phyloP scores from a whole-genome alignment of 1,284 basidiomycete species.

The Entoloma clypeatum region DNA sequence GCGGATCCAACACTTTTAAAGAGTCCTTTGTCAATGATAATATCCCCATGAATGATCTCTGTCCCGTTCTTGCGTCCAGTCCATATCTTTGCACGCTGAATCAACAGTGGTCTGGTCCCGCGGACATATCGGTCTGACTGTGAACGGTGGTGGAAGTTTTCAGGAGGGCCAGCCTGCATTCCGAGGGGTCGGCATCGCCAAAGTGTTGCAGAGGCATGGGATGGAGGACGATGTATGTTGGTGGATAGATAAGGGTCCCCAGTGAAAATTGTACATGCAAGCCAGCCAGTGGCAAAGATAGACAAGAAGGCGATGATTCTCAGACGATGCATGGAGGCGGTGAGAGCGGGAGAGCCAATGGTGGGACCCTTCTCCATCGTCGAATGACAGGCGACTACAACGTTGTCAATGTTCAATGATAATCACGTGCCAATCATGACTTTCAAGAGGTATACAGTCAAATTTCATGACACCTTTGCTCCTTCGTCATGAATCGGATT shows the following conservation, averaged over 20 bases:
- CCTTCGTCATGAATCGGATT: too few species aligned
- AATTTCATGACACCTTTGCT: too few species aligned
- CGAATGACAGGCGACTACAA: background rate
- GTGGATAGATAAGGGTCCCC: background rate
- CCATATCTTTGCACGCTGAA: conserved; percentile 46
- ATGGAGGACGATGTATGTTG: conserved; percentile 10
- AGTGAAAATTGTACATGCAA: conserved; percentile 3
- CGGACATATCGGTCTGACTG: conserved; percentile 66
- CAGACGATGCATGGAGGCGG: conserved; percentile 1
- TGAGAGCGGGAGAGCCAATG: background rate
- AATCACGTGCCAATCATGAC: background rate
- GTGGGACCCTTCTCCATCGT: conserved; percentile 12
- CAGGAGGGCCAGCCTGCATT: conserved; percentile 38
- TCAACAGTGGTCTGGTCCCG: conserved; percentile 55
- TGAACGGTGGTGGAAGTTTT: conserved; percentile 45
- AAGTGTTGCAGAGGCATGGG: conserved; percentile 21
- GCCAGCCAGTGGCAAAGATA: conserved; percentile 10
- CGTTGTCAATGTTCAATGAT: conserved; percentile 9
- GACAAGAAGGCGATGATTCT: conserved; percentile 7
- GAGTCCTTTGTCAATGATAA: conserved; percentile 52
- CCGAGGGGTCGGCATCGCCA: conserved; percentile 39
- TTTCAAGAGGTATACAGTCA: too few species aligned
- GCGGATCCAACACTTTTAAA: conserved; percentile 49
- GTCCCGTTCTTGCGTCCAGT: conserved; percentile 55
- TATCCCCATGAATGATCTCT: conserved; percentile 46